Conservation (phyloP, 1,139 yeast genomes). For the Blastobotrys persicus region DNA sequence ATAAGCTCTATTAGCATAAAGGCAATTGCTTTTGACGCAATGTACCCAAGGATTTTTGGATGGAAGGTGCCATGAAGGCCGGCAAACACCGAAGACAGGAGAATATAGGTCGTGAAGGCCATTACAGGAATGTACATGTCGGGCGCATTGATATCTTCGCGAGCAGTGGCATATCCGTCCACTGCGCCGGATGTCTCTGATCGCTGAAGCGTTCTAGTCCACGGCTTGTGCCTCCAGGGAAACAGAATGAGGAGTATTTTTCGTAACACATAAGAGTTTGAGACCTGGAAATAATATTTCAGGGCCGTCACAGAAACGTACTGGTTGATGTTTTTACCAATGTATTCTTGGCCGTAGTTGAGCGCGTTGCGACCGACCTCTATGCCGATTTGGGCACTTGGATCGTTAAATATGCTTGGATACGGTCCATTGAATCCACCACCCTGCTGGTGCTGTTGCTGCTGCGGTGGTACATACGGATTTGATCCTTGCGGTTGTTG, state of each 20-base stretch:
- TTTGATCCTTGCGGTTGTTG: conserved; percentile 14
- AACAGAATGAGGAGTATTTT: conserved; percentile 73
- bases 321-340: conserved; percentile 56
- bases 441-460: conserved; percentile 14
- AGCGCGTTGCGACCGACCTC: conserved; percentile 88
- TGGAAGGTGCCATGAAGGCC: conserved; percentile 91
- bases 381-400: conserved; percentile 80
- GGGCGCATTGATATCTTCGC: conserved; percentile 88
- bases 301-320: conserved; percentile 47
- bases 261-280: conserved; percentile 77
- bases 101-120: conserved; percentile 81
- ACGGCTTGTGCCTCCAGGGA: conserved; percentile 81
- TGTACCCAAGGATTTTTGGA: conserved; percentile 86
- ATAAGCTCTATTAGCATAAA: conserved; percentile 70
- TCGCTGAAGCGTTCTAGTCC: conserved; percentile 41
- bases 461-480: conserved; percentile 10
- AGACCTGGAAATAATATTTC: conserved; percentile 86
- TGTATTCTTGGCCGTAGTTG: conserved; percentile 62
- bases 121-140: conserved; percentile 83
- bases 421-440: conserved; percentile 25
- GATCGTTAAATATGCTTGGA: conserved; percentile 61
- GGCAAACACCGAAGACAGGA: conserved; percentile 79
- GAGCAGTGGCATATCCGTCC: conserved; percentile 66
- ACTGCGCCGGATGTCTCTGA: conserved; percentile 38
- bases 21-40: conserved; percentile 88